Percentiles rank a stretch among this genome's conserved stretches.
Conservation (phyloP, 1,139 yeast genomes). For the Nakaseomyces bracarensis region DNA sequence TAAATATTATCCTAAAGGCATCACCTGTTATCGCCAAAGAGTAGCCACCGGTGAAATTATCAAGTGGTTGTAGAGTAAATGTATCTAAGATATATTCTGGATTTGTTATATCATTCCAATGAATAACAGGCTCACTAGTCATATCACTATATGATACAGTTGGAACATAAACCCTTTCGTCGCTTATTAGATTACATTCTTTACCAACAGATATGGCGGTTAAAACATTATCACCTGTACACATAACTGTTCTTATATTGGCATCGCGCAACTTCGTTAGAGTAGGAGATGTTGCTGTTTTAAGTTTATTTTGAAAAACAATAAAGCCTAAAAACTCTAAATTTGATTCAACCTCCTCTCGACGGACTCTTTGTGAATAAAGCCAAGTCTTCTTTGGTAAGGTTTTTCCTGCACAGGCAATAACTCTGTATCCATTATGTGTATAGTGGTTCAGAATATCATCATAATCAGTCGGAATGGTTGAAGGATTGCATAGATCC, state of each 20-base stretch:
- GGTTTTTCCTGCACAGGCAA: slow-evolving; percentile 78
- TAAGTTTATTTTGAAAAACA: slow-evolving; percentile 83
- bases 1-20: slow-evolving; percentile 67
- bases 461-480: slow-evolving; percentile 69
- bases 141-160: slow-evolving; percentile 35
- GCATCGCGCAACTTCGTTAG: slow-evolving; percentile 55
- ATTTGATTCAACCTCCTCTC: slow-evolving; percentile 61
- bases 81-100: slow-evolving; percentile 50
- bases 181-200: slow-evolving; percentile 62
- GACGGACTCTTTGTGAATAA: slow-evolving; percentile 37
- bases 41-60: slow-evolving; percentile 36
- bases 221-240: slow-evolving; percentile 92
- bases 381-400: slow-evolving; percentile 39
- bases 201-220: slow-evolving; percentile 91
- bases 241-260: slow-evolving; percentile 78
- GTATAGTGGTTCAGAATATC: slow-evolving; percentile 75
- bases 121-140: slow-evolving; percentile 33
- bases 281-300: slow-evolving; percentile 56
- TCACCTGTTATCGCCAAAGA: slow-evolving; percentile 88
- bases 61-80: slow-evolving; percentile 48
- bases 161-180: slow-evolving; percentile 58
- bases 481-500: slow-evolving; percentile 59
- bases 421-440: slow-evolving; percentile 87
- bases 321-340: slow-evolving; percentile 79
- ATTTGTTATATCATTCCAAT: slow-evolving; percentile 62